Base-by-base conservation (phyloP, 2,329 filamentous ascomycete species). In the Ceratocystis lukuohia region DNA sequence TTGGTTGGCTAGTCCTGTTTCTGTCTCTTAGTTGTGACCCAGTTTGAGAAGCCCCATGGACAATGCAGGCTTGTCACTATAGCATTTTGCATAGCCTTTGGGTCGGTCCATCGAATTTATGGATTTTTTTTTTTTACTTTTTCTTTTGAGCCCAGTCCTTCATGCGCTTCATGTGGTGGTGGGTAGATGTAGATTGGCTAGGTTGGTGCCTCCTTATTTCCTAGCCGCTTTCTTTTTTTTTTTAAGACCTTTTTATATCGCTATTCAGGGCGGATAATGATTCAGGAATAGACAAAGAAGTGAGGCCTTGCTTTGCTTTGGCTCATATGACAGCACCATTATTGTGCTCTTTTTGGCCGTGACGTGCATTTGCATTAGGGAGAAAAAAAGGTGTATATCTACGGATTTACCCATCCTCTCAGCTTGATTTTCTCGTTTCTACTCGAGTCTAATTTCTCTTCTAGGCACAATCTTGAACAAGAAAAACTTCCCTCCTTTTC, bases 391-490 rank as follows among this genome's bases (percentile, higher is more conserved):
- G 20, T 48, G 25, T 63, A 48, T 63, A 63, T 63, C 46, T 48
- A 63, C 25, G 46, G 61, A 63, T 50, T 63, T 17, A 25, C 61
- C 61, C 61, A 50, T n/a, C 41, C 53, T 28, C 17, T 53, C n/a
- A 12, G 28, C 45, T 37, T 37, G 5, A 45, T 22, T 37, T 30
- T 37, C 30, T 64, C 37, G 37, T 25, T 64, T 12, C 15, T 15
- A 5, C 50, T 53, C 45, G 5, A 50, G 62, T 53, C 3, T 48
- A 17, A 25, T 8, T 33, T 50, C 30, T 46, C 28, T 50, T 64
- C 2, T 7, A 28, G 25, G 25, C 48, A 53, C 48, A 53, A 12
- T 12, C 25, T 53, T 53, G 48, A 53, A 12, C 48, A 53, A 25
- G 48, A 10, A 37, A 41, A 41, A 41, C 37, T 3, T 15, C 37